Conservation (phyloP, 169 alveolate species). For the Cryptosporidium ubiquitum region DNA sequence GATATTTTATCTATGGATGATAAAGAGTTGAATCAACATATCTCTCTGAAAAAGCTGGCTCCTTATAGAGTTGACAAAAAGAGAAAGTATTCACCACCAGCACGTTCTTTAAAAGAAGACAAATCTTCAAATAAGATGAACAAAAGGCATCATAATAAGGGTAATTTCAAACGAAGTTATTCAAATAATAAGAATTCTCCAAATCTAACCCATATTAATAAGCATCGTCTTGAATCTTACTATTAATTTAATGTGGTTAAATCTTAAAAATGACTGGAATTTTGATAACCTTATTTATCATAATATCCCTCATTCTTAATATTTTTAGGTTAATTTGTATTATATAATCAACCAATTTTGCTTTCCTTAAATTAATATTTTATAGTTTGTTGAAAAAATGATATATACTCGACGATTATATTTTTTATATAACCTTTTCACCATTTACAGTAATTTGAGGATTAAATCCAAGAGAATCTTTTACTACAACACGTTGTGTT, state of each 20-base stretch:
- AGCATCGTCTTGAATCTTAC: slow-evolving; percentile 55
- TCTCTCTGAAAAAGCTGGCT: slow-evolving; percentile 82
- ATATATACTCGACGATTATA: no score
- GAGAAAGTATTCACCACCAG: slow-evolving; percentile 16
- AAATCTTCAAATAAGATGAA: slow-evolving; percentile 12
- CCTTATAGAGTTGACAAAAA: slow-evolving; percentile 73
- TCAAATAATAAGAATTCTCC: neutral
- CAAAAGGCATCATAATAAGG: neutral
- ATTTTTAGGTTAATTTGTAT: neutral
- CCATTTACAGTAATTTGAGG: slow-evolving; percentile 68
- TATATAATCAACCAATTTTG: neutral
- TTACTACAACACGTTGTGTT: slow-evolving; percentile 60
- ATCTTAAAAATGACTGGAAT: neutral
- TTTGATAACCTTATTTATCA: neutral
- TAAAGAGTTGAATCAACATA: slow-evolving; percentile 78
- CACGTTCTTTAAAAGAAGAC: neutral
- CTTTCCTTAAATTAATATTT: neutral
- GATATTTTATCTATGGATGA: slow-evolving; percentile 82
- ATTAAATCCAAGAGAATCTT: slow-evolving; percentile 64
- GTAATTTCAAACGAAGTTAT: neutral
- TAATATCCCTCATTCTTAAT: neutral
- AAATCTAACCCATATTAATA: slow-evolving; percentile 3
- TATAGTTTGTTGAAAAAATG: neutral
- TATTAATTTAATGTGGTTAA: neutral
- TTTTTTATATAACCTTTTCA: slow-evolving; percentile 48